phyloP scores from a whole-genome alignment of 164 flowering plant species.

The Pachysandra terminalis region DNA sequence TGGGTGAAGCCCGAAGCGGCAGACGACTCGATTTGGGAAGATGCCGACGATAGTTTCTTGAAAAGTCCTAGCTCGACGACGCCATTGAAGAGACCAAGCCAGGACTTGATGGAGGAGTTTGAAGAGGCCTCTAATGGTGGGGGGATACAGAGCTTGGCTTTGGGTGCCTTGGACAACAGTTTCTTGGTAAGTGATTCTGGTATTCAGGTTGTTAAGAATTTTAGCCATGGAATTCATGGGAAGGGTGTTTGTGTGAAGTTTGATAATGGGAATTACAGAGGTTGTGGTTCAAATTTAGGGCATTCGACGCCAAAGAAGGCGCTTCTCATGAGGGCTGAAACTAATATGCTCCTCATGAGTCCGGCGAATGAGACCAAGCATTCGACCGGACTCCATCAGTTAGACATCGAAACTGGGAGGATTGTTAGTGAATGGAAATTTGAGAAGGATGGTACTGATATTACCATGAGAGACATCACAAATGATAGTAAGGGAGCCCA shows the following conservation, averaged over 20 bases:
- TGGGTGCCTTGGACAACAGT: slow-evolving; percentile 97
- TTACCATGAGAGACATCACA: slow-evolving; percentile 81
- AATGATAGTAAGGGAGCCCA: slow-evolving; percentile 84
- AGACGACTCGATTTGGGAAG: slow-evolving; percentile 94
- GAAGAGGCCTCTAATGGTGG: slow-evolving; percentile 83
- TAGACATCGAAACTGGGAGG: slow-evolving; percentile 93
- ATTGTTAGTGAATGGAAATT: slow-evolving; percentile 83
- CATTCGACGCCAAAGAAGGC: slow-evolving; percentile 69
- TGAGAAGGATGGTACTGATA: slow-evolving; percentile 80
- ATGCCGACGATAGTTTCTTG: slow-evolving; percentile 55
- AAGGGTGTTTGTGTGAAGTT: slow-evolving; percentile 83
- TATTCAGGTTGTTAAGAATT: slow-evolving; percentile 93
- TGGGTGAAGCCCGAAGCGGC: slow-evolving; percentile 90
- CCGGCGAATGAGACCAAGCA: slow-evolving; percentile 56
- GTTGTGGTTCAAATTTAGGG: slow-evolving; percentile 22
- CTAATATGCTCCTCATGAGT: slow-evolving; percentile 90
- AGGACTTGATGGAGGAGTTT: slow-evolving; percentile 77
- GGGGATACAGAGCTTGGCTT: slow-evolving; percentile 87
- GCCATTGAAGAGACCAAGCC: slow-evolving; percentile 33
- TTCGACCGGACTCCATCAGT: slow-evolving; percentile 66
- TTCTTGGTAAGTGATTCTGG: slow-evolving; percentile 82
- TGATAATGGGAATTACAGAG: slow-evolving; percentile 24
- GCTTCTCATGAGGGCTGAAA: slow-evolving; percentile 84
- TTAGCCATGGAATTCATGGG: slow-evolving; percentile 86
- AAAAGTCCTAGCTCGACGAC: slow-evolving; percentile 38